A percentile compares a stretch with the other conserved stretches of the same genome.
Evolutionary conservation across 768 basidiomycete genomes (phyloP).

Genomic region (Boletus patriciae): DNA sequence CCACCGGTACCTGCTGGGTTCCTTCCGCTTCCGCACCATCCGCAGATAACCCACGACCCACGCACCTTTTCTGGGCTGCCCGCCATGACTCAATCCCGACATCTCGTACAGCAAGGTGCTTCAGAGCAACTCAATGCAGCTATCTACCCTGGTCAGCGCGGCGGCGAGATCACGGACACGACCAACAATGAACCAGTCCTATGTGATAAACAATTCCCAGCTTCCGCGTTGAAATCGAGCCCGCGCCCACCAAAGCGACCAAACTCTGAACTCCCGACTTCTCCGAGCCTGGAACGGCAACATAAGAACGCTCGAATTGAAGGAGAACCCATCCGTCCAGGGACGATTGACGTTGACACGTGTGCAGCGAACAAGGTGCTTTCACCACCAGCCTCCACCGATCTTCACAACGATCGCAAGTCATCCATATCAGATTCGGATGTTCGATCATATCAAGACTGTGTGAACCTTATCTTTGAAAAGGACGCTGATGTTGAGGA

Average conservation of each 20-base stretch:
- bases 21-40: constrained; percentile 7
- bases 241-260: constrained; percentile 19
- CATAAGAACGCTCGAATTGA: constrained; percentile 24
- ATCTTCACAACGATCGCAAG: constrained; percentile 1
- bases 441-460: constrained; percentile 42
- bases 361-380: not conserved
- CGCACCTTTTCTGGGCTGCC: constrained; percentile 6
- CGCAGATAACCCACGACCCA: not conserved
- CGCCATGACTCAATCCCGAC: not conserved
- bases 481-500: constrained; percentile 31
- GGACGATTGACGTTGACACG: not conserved
- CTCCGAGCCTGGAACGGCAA: constrained; percentile 8
- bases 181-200: not conserved
- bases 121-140: constrained; percentile 1
- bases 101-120: not conserved
- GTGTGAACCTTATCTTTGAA: constrained; percentile 41
- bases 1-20: constrained; percentile 6
- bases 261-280: constrained; percentile 9
- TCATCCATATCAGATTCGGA: constrained; percentile 2
- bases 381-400: not conserved
- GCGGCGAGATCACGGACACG: not conserved
- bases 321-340: not conserved
- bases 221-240: not conserved
- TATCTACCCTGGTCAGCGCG: not conserved
- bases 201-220: not conserved